Conservation (phyloP, 2,329 filamentous ascomycete genomes). For the Ceratocystis ficicola region DNA sequence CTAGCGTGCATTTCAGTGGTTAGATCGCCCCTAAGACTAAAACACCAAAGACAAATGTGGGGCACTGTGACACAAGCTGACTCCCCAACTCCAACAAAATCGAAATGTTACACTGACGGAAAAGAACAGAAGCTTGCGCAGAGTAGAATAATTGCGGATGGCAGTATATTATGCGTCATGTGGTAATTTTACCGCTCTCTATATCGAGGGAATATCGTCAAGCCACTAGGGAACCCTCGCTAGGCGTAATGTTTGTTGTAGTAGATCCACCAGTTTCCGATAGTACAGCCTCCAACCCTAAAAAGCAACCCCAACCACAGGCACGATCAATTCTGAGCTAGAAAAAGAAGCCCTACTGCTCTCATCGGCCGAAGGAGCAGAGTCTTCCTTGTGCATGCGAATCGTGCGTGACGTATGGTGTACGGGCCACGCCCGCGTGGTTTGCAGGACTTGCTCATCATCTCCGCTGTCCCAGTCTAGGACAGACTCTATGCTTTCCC, state of each 20-base stretch:
- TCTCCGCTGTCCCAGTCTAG: slow-evolving; percentile 5
- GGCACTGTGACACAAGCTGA: background rate
- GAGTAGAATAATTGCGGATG: too few relatives aligned
- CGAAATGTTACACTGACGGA: background rate
- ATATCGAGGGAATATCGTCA: too few relatives aligned
- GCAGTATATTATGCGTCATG: too few relatives aligned
- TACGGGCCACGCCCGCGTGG: background rate
- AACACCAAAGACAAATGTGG: background rate
- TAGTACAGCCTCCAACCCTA: background rate
- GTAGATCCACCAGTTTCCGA: background rate
- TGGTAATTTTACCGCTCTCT: too few relatives aligned
- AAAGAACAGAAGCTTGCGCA: background rate
- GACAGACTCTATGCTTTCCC: background rate
- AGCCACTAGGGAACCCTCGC: too few relatives aligned
- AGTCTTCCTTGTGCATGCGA: background rate
- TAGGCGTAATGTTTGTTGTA: too few relatives aligned
- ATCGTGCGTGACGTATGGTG: background rate
- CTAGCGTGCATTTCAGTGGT: background rate
- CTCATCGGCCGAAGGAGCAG: background rate
- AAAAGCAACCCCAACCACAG: slow-evolving; percentile 6
- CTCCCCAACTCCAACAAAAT: background rate
- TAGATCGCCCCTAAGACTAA: background rate
- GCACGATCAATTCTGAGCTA: background rate
- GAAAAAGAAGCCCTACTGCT: background rate
- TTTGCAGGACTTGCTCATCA: background rate